Percentiles rank a stretch among this genome's conserved stretches.
Conservation (phyloP, 2,329 filamentous ascomycete species). For the Podosphaera leucotricha region DNA sequence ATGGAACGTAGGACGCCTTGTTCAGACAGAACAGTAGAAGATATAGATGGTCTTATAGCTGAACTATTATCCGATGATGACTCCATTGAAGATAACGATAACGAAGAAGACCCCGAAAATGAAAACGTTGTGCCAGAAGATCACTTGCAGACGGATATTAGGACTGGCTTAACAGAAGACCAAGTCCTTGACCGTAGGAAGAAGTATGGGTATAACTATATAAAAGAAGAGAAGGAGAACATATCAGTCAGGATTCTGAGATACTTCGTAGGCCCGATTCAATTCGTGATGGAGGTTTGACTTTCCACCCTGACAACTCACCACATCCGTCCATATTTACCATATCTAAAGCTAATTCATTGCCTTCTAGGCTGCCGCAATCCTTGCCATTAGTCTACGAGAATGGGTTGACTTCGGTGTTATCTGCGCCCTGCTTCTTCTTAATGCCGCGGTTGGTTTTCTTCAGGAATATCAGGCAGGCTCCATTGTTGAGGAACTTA, state of each 20-base stretch:
- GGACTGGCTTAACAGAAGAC: slow-evolving; percentile 44
- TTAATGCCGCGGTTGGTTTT: slow-evolving; percentile 73
- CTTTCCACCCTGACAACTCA: slow-evolving; percentile 1
- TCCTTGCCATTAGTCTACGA: slow-evolving; percentile 61
- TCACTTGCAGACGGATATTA: slow-evolving; percentile 53
- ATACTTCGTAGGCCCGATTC: slow-evolving; percentile 74
- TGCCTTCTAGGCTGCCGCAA: slow-evolving; percentile 30
- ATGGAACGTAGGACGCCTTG: too few relatives aligned
- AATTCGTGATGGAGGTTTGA: slow-evolving; percentile 78
- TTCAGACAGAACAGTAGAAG: slow-evolving; percentile 49
- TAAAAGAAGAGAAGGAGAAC: slow-evolving; percentile 83
- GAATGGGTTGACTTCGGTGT: slow-evolving; percentile 91
- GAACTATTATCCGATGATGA: slow-evolving; percentile 68
- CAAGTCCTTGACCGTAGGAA: slow-evolving; percentile 41
- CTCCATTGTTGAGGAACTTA: slow-evolving; percentile 73
- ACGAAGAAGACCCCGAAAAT: slow-evolving; percentile 31
- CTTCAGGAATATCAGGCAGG: slow-evolving; percentile 76
- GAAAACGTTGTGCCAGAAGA: slow-evolving; percentile 47
- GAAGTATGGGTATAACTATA: slow-evolving; percentile 66
- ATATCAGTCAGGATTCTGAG: slow-evolving; percentile 56
- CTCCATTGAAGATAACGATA: slow-evolving; percentile 28
- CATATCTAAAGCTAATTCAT: neutral
- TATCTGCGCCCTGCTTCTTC: slow-evolving; percentile 59
- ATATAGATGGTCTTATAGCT: slow-evolving; percentile 70
- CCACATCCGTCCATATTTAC: neutral